Evolutionary conservation across 441 rosid species (phyloP), one percentile per base, ranked within the genome.

Genomic region (Erodium trifolium): DNA sequence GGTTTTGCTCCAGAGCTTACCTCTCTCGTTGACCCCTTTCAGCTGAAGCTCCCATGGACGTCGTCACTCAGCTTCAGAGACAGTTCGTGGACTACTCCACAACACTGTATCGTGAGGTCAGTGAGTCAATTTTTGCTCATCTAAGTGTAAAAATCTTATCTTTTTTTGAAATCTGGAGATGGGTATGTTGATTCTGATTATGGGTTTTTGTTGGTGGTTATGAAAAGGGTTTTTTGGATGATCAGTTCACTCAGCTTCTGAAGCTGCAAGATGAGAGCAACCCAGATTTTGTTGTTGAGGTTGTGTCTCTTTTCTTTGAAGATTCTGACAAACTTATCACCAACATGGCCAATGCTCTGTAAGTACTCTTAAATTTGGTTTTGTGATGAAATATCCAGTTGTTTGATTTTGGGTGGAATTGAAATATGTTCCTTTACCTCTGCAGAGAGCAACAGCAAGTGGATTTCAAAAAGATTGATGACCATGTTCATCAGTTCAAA

Each of bases 271-370:
- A 87, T 77, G 88, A 85, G 80, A 84, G 78, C 78, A 87, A 83
- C 81, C 92, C 92, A 31, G 82, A 85, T 72, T 87, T 87, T 76
- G 90, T 85, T 13, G 85, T 72, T 51, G 92, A 87, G 80, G 90
- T 85, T 18, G 88, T 84, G 37, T 73, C 87, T 17, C 86, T 85
- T 67, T 87, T 84, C 84, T 87, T 85, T 78, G 67, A 79, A 65
- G 92, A 85, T 62, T 78, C 88, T 59, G 84, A 87, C 45, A 82
- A 87, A 76, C 88, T 81, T 65, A 83, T 87, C 12, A 77, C 78
- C 69, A 87, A 87, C 72, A 78, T 87, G 17, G 77, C 88, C 70
- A 76, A 68, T 49, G 72, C 81, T 68, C 74, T 87, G 92, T 87
- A 60, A 79, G 87, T 16, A 59, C 14, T 37, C 41, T 37, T 37